Conservation (phyloP, 371 early-diverging fungal species). For the Entomophthora muscae region DNA sequence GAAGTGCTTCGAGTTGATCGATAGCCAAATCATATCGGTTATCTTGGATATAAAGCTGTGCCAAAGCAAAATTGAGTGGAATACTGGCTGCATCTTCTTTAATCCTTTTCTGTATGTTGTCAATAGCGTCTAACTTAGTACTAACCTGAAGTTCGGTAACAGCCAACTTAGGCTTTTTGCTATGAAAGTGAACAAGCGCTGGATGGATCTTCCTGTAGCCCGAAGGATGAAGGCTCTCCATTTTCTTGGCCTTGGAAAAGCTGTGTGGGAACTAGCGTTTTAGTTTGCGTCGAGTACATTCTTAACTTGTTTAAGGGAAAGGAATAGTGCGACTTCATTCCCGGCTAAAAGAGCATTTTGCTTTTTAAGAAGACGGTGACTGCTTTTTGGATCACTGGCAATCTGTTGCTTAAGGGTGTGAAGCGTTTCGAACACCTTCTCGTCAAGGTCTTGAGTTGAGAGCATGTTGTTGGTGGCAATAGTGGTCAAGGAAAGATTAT, state of each 20-base stretch:
- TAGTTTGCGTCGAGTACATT: background rate
- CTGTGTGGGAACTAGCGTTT: background rate
- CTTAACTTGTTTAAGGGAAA: background rate
- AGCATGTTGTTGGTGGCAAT: conserved; percentile 1
- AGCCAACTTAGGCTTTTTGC: background rate
- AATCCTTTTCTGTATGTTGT: background rate
- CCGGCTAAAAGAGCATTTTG: background rate
- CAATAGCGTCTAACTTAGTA: no score
- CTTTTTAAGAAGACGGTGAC: background rate
- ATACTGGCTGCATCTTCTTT: background rate
- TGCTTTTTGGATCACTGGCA: background rate
- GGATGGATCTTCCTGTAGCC: background rate
- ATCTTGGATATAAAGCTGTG: background rate
- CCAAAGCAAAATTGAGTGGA: background rate
- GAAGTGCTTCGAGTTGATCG: background rate
- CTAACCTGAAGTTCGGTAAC: conserved; percentile 2
- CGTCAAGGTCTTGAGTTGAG: background rate
- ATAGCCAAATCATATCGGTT: background rate
- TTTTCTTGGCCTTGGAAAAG: background rate
- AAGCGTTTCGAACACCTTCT: background rate
- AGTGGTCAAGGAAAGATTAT: background rate
- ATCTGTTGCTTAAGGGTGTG: background rate
- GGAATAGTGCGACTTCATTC: background rate
- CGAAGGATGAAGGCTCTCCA: background rate
- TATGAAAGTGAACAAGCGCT: background rate